These are phyloP conservation scores for Lathyrus aphaca DNA, from an alignment of 306 rosid genomes.

Conservation along the genomic window DNA sequence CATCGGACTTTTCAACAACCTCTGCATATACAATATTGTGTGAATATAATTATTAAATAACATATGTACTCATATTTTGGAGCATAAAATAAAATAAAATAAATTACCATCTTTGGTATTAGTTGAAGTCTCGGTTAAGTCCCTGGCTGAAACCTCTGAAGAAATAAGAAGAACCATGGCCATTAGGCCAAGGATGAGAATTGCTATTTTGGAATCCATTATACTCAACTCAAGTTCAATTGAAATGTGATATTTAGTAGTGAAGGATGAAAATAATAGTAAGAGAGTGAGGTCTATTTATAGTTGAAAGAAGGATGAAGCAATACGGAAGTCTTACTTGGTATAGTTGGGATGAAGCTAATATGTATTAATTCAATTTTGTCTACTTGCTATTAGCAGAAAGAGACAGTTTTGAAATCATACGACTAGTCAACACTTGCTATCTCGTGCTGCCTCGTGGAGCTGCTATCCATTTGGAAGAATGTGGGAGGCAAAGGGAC, in stretches of 20 bases:
- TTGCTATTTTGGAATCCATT: conserved; percentile 51
- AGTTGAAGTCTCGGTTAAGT: conserved; percentile 36
- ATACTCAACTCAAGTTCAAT: neutral
- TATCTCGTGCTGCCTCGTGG: too few relatives aligned
- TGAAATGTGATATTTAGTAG: neutral
- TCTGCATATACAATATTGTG: too few relatives aligned
- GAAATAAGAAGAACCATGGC: conserved; percentile 42
- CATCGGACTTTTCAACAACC: too few relatives aligned
- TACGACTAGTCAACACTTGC: too few relatives aligned
- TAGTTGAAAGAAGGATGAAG: neutral
- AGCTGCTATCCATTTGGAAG: too few relatives aligned
- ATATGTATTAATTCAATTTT: conserved; percentile 22
- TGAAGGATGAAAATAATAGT: conserved; percentile 3
- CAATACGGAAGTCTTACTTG: neutral
- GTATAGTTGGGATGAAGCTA: conserved; percentile 9
- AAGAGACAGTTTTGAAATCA: too few relatives aligned
- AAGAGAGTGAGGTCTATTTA: conserved; percentile 27
- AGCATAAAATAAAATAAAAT: too few relatives aligned
- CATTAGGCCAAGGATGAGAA: conserved; percentile 41
- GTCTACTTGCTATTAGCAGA: neutral
- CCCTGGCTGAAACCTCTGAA: conserved; percentile 39
- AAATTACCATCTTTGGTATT: neutral
- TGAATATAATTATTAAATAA: too few relatives aligned
- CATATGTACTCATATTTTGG: too few relatives aligned
- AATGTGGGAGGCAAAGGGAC: too few relatives aligned